Base-by-base conservation (phyloP, 768 basidiomycete species). In the Rhodocollybia butyracea region DNA sequence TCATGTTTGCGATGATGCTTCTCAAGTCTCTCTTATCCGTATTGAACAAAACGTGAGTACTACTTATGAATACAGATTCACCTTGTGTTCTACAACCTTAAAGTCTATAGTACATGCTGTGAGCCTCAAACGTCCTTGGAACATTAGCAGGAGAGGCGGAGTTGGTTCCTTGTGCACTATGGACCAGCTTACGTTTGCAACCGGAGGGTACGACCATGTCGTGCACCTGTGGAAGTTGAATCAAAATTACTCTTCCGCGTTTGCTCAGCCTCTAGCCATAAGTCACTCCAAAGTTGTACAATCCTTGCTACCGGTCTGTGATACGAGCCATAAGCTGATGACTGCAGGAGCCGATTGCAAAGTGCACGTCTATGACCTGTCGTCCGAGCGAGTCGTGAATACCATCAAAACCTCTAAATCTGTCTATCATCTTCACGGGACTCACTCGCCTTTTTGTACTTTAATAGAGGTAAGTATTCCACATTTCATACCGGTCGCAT, bases 301-400 rank as follows among this genome's bases (percentile, higher is more conserved):
- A 45, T 73, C 75, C 12, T 66, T 82, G 5, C 61, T 82, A 3
- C 61, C 75, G 12, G 62, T 77, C 31, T 64, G 69, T 24, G 77
- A 81, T 59, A 72, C 75, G 0, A 79, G 74, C 52, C 71, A 73
- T 57, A 82, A 79, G 61, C 68, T 80, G 13, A 51, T 76, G 17
- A 73, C 78, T 21, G 74, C 76, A 12, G 75, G 79, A 36, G 80
- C 78, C 17, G 80, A 82, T 62, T 73, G 79, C 61, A 72, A 65
- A 51, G 68, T 78, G 40, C 68, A 68, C 47, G 39, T 78, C 15
- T 81, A 69, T 67, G 81, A 82, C 63, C 58, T 82, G 19, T 69
- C 76, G 12, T 73, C 78, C 21, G 74, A 76, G 61, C 73, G 76
- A 7, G 70, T 76, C 31, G 67, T 70, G 21, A 70, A 68, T 40